Evolutionary conservation across 2,329 filamentous ascomycete genomes (phyloP).

Genomic region (Tolypocladium paradoxum): DNA sequence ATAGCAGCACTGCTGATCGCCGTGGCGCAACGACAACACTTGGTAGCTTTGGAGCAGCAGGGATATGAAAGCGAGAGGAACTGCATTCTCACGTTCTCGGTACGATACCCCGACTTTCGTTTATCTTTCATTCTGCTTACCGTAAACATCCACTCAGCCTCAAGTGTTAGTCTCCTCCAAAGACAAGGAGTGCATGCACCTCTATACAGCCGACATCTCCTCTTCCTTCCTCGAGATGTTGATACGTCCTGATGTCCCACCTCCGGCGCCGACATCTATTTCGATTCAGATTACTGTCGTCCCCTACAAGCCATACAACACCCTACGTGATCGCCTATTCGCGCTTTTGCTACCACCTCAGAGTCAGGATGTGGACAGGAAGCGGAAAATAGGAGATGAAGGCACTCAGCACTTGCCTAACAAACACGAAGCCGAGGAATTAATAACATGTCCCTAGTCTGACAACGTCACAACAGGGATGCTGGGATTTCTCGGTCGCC

Average conservation of each 20-base stretch:
- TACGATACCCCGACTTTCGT: not conserved
- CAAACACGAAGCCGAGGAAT: too few relatives aligned
- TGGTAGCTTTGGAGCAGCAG: too few relatives aligned
- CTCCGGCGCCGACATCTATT: not conserved
- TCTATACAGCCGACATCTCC: constrained; percentile 1
- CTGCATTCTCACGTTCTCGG: not conserved
- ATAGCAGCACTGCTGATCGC: constrained; percentile 2
- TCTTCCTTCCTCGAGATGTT: constrained; percentile 1
- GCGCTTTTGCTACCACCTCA: not conserved
- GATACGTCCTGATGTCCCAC: not conserved
- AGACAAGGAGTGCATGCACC: not conserved
- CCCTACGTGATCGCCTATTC: constrained; percentile 3
- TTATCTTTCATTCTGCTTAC: too few relatives aligned
- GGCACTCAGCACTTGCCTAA: too few relatives aligned
- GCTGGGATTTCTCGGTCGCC: too few relatives aligned
- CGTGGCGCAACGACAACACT: not conserved
- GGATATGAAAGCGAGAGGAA: not conserved
- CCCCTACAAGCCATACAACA: not conserved
- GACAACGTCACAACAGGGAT: too few relatives aligned
- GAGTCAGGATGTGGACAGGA: not conserved
- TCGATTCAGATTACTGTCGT: not conserved
- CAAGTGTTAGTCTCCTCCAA: not conserved
- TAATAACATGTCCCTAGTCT: too few relatives aligned
- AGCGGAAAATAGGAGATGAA: not conserved
- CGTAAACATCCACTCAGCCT: not conserved